Evolutionary conservation across 441 rosid genomes (phyloP).

Genomic region (Dalechampia spathulata): DNA sequence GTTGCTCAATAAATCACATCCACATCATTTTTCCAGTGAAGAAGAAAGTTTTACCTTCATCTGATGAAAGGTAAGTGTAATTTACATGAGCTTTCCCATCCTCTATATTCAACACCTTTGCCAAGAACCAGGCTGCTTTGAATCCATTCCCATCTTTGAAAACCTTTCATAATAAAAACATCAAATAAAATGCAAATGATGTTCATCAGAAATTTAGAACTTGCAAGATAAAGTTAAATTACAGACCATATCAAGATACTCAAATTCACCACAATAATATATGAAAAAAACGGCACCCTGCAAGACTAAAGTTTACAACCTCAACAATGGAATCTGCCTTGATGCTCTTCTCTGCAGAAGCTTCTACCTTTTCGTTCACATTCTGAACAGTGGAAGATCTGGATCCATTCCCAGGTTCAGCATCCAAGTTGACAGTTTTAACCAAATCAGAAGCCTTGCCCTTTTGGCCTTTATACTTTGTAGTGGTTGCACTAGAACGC

Average conservation of each 20-base stretch:
- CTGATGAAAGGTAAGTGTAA: constrained; percentile 54
- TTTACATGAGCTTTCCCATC: constrained; percentile 76
- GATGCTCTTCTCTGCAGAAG: constrained; percentile 35
- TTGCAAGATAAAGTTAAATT: too few relatives aligned
- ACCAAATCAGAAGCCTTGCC: constrained; percentile 38
- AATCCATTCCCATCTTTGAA: constrained; percentile 63
- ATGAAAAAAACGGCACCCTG: neutral
- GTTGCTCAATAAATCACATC: too few relatives aligned
- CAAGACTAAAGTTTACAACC: constrained; percentile 38
- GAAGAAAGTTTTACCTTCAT: constrained; percentile 66
- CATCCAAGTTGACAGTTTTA: constrained; percentile 32
- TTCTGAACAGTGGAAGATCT: constrained; percentile 28
- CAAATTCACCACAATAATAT: neutral
- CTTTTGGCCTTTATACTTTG: constrained; percentile 42
- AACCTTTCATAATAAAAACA: constrained; percentile 41
- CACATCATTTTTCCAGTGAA: too few relatives aligned
- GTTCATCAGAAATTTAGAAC: too few relatives aligned
- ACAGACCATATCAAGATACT: too few relatives aligned
- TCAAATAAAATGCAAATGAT: constrained; percentile 1
- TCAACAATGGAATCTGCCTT: constrained; percentile 81
- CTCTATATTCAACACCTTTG: constrained; percentile 60
- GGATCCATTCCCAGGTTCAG: constrained; percentile 38
- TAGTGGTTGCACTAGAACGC: constrained; percentile 30
- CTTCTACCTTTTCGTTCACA: constrained; percentile 31
- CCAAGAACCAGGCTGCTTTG: constrained; percentile 81